Conservation (phyloP, 768 basidiomycete species). For the Boletus bicolor region DNA sequence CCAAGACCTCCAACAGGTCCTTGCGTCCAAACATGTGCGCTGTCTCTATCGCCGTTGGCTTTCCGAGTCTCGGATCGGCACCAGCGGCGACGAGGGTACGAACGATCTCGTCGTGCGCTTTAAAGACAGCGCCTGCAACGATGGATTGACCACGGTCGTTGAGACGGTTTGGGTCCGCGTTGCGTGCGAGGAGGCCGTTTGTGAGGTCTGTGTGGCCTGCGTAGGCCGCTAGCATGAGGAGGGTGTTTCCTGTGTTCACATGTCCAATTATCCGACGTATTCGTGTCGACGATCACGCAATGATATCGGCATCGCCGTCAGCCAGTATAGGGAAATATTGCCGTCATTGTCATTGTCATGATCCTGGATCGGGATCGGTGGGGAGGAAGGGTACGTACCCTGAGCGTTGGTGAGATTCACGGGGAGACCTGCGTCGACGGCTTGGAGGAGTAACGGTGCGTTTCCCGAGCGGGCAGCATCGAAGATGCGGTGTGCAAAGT, state of each 20-base stretch:
- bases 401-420: slow-evolving; percentile 69
- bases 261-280: background rate
- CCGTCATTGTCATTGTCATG: background rate
- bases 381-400: slow-evolving; percentile 37
- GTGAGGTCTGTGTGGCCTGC: slow-evolving; percentile 58
- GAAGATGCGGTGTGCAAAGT: slow-evolving; percentile 68
- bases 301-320: background rate
- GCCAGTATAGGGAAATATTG: background rate
- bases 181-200: slow-evolving; percentile 48
- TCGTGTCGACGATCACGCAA: background rate
- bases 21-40: slow-evolving; percentile 65
- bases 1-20: slow-evolving; percentile 53
- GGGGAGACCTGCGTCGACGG: slow-evolving; percentile 68
- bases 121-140: slow-evolving; percentile 77
- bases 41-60: slow-evolving; percentile 65
- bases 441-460: slow-evolving; percentile 48
- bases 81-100: slow-evolving; percentile 45
- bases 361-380: background rate
- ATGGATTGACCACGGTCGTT: slow-evolving; percentile 75
- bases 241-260: slow-evolving; percentile 56
- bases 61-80: slow-evolving; percentile 65
- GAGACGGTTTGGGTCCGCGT: slow-evolving; percentile 62
- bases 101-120: slow-evolving; percentile 62
- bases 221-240: slow-evolving; percentile 78
- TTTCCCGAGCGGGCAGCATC: slow-evolving; percentile 67